Base-by-base conservation (phyloP, 2,329 filamentous ascomycete genomes). In the Periconia sp. region DNA sequence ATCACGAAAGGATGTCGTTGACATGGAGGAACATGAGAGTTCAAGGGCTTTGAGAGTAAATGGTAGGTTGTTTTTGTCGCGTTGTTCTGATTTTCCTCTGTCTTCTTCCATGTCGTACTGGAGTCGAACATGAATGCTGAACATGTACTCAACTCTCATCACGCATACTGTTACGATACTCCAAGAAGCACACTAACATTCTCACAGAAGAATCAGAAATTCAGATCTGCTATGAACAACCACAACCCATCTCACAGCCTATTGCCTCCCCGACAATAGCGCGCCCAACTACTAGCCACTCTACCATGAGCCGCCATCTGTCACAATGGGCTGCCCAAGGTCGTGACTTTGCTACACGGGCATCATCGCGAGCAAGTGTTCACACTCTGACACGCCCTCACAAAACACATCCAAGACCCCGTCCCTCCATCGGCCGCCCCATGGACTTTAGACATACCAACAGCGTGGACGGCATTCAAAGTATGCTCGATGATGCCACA, bases 391-490 rank as follows among this genome's bases (percentile, higher is more conserved):
- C 62, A 43, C 62, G 62, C 48, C 71, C 69, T 43, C 56, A 68
- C n/a, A 61, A 61, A 42, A 70, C 67, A 45, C 65, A 70, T 31
- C 64, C 69, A 20, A 57, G 57, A 35, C 48, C 54, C 9, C 68
- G 72, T 41, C 73, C 69, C 8, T 70, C 59, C 50, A 76, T 76
- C 31, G 61, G 69, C 14, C 60, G 53, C 1, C 74, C 74, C 10
- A 73, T 64, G 19, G 66, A 75, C 54, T 74, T 75, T 53, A 61
- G 71, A 17, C 68, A 69, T 41, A 62, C 64, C 40, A 65, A 73
- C 35, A 63, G 55, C 50, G 60, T 48, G 49, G 66, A 63, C 31
- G 62, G 65, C 9, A 55, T 71, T 9, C 66, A 71, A 35, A 69
- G 62, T 10, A 72, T 71, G 68, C 50, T 68, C 7, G 61, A 71